Conservation (phyloP, 2,329 filamentous ascomycete genomes). For the Beauveria australis region DNA sequence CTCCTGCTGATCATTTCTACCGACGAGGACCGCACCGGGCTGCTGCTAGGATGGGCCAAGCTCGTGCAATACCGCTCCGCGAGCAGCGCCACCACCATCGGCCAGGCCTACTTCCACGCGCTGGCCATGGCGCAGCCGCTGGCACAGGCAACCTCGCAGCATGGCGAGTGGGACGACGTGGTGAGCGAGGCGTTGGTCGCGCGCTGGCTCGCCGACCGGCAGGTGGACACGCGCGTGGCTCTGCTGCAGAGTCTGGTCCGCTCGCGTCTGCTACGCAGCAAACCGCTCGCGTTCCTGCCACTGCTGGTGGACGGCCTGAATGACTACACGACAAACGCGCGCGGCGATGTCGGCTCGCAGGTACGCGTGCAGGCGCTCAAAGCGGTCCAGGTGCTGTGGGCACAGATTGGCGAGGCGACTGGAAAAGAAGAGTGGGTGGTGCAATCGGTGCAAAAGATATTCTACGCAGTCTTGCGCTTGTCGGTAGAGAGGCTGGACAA, state of each 20-base stretch:
- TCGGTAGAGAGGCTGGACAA: slow-evolving; percentile 86
- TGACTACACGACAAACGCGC: slow-evolving; percentile 83
- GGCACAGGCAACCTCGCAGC: slow-evolving; percentile 15
- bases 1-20: slow-evolving; percentile 39
- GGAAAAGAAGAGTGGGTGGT: slow-evolving; percentile 19
- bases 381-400: slow-evolving; percentile 60
- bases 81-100: slow-evolving; percentile 29
- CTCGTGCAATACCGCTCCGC: slow-evolving; percentile 28
- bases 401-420: slow-evolving; percentile 20
- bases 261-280: slow-evolving; percentile 35
- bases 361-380: slow-evolving; percentile 74
- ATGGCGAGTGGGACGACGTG: slow-evolving; percentile 20
- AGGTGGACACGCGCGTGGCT: slow-evolving; percentile 45
- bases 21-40: slow-evolving; percentile 25
- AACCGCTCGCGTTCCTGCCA: slow-evolving; percentile 32
- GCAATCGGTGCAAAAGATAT: slow-evolving; percentile 30
- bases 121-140: slow-evolving; percentile 43
- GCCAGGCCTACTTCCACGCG: slow-evolving; percentile 45
- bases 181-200: slow-evolving; percentile 38
- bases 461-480: slow-evolving; percentile 53
- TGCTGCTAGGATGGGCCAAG: slow-evolving; percentile 39
- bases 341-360: slow-evolving; percentile 84
- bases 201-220: slow-evolving; percentile 43
- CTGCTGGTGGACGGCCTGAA: slow-evolving; percentile 56
- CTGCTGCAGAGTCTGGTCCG: slow-evolving; percentile 47